Evolutionary conservation across 345 rosid species (phyloP).

Genomic region (Rhodamnia argentea): DNA sequence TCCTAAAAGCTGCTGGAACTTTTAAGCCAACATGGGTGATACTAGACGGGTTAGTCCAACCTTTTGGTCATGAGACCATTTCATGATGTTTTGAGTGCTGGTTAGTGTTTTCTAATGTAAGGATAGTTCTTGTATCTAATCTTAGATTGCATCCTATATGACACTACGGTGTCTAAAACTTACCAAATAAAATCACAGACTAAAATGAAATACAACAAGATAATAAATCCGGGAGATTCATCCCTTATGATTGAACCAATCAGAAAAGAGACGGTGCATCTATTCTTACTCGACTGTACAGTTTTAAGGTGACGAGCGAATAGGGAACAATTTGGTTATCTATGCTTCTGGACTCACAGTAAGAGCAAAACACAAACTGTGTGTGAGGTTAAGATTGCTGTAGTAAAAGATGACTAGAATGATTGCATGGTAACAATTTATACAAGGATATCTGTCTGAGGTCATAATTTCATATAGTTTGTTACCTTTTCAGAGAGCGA

Average conservation of each 20-base stretch:
- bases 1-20: conserved; percentile 17
- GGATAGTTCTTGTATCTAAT: neutral
- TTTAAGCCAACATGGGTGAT: conserved; percentile 38
- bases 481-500: neutral
- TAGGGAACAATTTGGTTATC: neutral
- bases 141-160: neutral
- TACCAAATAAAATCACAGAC: neutral
- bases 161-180: neutral
- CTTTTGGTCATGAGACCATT: neutral
- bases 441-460: neutral
- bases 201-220: neutral
- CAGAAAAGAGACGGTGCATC: neutral
- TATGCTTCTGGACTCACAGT: neutral
- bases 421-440: neutral
- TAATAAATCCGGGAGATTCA: neutral
- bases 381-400: neutral
- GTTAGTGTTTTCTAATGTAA: neutral
- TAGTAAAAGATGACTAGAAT: neutral
- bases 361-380: neutral
- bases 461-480: neutral
- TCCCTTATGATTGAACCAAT: neutral
- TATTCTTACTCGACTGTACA: neutral
- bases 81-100: neutral
- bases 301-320: neutral
- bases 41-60: conserved; percentile 33